A percentile compares a stretch with the other conserved stretches of the same genome.
Conservation (phyloP, 108 stramenopile species). For the Asterionellopsis glacialis region DNA sequence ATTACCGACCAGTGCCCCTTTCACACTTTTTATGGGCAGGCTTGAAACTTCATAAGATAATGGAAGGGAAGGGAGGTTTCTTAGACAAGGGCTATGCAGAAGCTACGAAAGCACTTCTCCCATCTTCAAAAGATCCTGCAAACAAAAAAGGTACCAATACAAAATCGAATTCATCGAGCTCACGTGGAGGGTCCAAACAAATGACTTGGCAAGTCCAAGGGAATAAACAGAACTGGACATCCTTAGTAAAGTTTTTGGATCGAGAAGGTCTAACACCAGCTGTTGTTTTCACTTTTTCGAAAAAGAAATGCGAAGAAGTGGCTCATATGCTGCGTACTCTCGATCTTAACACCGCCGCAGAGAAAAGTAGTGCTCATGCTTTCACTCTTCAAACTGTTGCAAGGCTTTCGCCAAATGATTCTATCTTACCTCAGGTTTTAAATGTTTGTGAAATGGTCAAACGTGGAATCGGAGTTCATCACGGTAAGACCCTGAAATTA, state of each 20-base stretch:
- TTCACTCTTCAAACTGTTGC: slow-evolving; percentile 76
- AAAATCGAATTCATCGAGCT: slow-evolving; percentile 15
- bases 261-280: slow-evolving; percentile 89
- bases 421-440: slow-evolving; percentile 88
- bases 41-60: slow-evolving; percentile 72
- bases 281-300: slow-evolving; percentile 97
- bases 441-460: slow-evolving; percentile 79
- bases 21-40: slow-evolving; percentile 89
- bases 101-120: slow-evolving; percentile 65
- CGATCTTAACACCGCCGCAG: slow-evolving; percentile 84
- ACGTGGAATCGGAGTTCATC: slow-evolving; percentile 87
- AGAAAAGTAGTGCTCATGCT: slow-evolving; percentile 59
- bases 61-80: slow-evolving; percentile 78
- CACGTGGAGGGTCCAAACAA: slow-evolving; percentile 41
- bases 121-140: slow-evolving; percentile 32
- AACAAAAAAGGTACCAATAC: slow-evolving; percentile 34
- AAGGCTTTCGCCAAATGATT: slow-evolving; percentile 82
- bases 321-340: slow-evolving; percentile 80
- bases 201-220: slow-evolving; percentile 81
- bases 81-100: slow-evolving; percentile 70
- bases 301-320: slow-evolving; percentile 95
- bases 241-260: slow-evolving; percentile 73
- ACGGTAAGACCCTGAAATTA: too few species aligned
- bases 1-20: slow-evolving; percentile 93
- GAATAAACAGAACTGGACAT: slow-evolving; percentile 75